Percentiles rank a stretch among this genome's conserved stretches.
Evolutionary conservation across 2,329 filamentous ascomycete species (phyloP).

Genomic region (Ilyonectria mors-panacis): DNA sequence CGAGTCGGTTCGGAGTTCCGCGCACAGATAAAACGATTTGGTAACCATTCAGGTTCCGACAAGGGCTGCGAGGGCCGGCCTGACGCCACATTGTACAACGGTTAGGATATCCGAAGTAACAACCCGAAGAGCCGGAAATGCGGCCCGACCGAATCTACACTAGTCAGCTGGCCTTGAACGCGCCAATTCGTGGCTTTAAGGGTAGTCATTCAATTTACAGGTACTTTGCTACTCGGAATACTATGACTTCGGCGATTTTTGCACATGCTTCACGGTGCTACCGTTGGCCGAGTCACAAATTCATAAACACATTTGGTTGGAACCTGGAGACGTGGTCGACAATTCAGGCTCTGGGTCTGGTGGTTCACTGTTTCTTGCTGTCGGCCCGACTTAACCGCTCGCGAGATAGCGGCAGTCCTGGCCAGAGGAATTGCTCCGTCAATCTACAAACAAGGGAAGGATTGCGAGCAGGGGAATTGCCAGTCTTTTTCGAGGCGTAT

Average conservation of each 20-base stretch:
- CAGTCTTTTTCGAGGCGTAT: neutral
- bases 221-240: too few species aligned
- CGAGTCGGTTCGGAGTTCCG: neutral
- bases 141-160: neutral
- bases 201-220: too few species aligned
- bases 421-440: neutral
- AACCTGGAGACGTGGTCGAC: too few species aligned
- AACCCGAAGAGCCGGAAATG: neutral
- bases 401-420: too few species aligned
- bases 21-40: neutral
- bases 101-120: neutral
- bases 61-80: neutral
- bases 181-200: neutral
- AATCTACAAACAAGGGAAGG: neutral
- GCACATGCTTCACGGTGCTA: neutral
- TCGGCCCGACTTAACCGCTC: slow-evolving; percentile 1
- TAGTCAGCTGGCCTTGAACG: neutral
- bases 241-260: too few species aligned
- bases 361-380: too few species aligned
- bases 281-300: too few species aligned
- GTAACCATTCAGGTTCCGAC: neutral
- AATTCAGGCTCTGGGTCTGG: too few species aligned
- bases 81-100: neutral
- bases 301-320: too few species aligned
- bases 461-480: neutral